Evolutionary conservation across 352 stramenopile species (phyloP).

Genomic region (Thalassiosira sp.): DNA sequence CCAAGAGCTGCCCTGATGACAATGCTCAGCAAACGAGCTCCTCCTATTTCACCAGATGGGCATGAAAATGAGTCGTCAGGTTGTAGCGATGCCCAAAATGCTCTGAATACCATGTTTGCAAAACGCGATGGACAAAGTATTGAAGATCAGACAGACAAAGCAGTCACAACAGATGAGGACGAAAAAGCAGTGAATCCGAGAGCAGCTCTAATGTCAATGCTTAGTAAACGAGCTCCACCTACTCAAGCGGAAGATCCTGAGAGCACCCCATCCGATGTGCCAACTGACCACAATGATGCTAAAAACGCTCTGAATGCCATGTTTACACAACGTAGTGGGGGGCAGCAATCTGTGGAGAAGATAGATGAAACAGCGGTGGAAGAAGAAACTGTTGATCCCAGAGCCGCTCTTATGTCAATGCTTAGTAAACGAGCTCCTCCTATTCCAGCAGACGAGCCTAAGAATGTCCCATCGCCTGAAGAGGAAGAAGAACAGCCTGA

Average conservation of each 20-base stretch:
- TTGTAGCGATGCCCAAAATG: background rate
- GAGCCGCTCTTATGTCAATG: slow-evolving; percentile 15
- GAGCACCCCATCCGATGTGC: background rate
- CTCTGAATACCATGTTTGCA: background rate
- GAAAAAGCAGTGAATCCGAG: slow-evolving; percentile 25
- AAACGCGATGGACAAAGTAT: background rate
- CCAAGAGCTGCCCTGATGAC: slow-evolving; percentile 3
- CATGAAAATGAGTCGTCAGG: background rate
- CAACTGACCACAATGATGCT: no score
- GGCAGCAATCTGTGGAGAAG: background rate
- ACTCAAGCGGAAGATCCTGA: background rate
- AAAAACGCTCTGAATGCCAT: background rate
- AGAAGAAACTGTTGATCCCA: slow-evolving; percentile 11
- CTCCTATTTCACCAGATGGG: background rate
- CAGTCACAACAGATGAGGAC: background rate
- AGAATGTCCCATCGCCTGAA: background rate
- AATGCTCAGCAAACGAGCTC: slow-evolving; percentile 15
- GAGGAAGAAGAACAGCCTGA: background rate
- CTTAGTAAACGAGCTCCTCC: slow-evolving; percentile 27
- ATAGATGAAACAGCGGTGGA: background rate
- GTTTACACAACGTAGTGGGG: background rate
- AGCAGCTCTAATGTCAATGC: slow-evolving; percentile 20
- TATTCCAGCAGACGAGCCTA: background rate
- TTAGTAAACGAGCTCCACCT: slow-evolving; percentile 14
- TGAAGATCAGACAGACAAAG: background rate